These are phyloP conservation scores for Paramecium caudatum DNA, from an alignment of 73 alveolate species.

Conservation along the genomic window DNA sequence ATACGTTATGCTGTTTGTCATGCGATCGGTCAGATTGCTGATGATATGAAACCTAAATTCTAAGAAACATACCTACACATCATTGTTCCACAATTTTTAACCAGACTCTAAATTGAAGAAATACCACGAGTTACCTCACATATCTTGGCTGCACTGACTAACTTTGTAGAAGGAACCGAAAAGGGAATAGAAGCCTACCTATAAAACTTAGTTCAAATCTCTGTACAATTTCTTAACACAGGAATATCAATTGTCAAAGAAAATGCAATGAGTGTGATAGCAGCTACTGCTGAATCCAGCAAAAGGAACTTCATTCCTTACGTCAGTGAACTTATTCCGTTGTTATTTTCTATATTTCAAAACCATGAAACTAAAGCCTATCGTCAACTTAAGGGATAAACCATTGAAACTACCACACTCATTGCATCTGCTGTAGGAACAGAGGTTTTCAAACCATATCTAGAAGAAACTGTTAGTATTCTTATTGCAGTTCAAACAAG, in stretches of 20 bases:
- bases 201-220: constrained; percentile 55
- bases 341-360: constrained; percentile 74
- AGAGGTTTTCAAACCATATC: constrained; percentile 82
- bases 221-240: constrained; percentile 19
- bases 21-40: constrained; percentile 93
- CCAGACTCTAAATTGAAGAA: constrained; percentile 77
- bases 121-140: constrained; percentile 91
- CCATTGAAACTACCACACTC: constrained; percentile 86
- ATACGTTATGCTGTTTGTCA: constrained; percentile 97
- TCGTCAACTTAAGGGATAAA: constrained; percentile 87
- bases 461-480: constrained; percentile 76
- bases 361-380: constrained; percentile 79
- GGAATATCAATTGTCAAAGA: constrained; percentile 85
- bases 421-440: constrained; percentile 85
- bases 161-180: constrained; percentile 86
- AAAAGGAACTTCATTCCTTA: constrained; percentile 81
- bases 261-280: constrained; percentile 86
- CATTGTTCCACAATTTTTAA: constrained; percentile 83
- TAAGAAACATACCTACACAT: constrained; percentile 88
- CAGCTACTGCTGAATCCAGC: constrained; percentile 89
- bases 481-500: constrained; percentile 82
- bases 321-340: constrained; percentile 79
- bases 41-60: constrained; percentile 93
- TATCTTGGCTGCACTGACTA: constrained; percentile 89
- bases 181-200: constrained; percentile 80